Percentiles rank a stretch among this genome's conserved stretches.
Evolutionary conservation across 1,284 basidiomycete genomes (phyloP).

Genomic region (Cutaneotrichosporon spelunceum): DNA sequence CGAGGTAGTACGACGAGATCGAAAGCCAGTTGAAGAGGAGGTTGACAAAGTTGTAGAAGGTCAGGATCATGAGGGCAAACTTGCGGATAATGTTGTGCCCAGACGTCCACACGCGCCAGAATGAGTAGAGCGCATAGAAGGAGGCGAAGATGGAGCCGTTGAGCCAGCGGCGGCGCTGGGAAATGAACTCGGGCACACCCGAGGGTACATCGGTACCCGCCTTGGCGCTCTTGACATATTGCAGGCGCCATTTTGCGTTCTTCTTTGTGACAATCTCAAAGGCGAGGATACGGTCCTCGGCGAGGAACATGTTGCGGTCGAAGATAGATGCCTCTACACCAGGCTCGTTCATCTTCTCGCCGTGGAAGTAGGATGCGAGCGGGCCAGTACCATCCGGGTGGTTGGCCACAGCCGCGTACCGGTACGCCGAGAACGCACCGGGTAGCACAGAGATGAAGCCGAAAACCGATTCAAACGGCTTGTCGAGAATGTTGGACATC

Average conservation of each 20-base stretch:
- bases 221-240: slow-evolving; percentile 88
- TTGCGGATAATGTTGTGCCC: slow-evolving; percentile 83
- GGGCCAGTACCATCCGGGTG: slow-evolving; percentile 79
- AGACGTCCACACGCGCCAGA: slow-evolving; percentile 82
- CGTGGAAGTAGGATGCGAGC: slow-evolving; percentile 85
- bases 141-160: slow-evolving; percentile 70
- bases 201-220: slow-evolving; percentile 69
- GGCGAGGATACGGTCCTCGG: slow-evolving; percentile 55
- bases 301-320: slow-evolving; percentile 86
- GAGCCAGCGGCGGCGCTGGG: slow-evolving; percentile 83
- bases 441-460: slow-evolving; percentile 83
- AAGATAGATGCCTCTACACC: slow-evolving; percentile 44
- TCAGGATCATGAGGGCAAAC: slow-evolving; percentile 65
- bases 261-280: slow-evolving; percentile 49
- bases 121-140: slow-evolving; percentile 78
- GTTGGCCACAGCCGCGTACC: slow-evolving; percentile 78
- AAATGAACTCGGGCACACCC: slow-evolving; percentile 79
- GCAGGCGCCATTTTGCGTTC: slow-evolving; percentile 60
- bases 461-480: slow-evolving; percentile 86
- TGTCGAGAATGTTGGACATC: slow-evolving; percentile 90
- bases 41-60: slow-evolving; percentile 47
- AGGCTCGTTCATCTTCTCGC: slow-evolving; percentile 69
- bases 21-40: slow-evolving; percentile 59
- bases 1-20: slow-evolving; percentile 62
- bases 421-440: slow-evolving; percentile 88